A percentile compares a stretch with the other conserved stretches of the same genome.
These are phyloP conservation scores for Lentinula detonsa DNA, from an alignment of 768 basidiomycete species.

Conservation along the genomic window DNA sequence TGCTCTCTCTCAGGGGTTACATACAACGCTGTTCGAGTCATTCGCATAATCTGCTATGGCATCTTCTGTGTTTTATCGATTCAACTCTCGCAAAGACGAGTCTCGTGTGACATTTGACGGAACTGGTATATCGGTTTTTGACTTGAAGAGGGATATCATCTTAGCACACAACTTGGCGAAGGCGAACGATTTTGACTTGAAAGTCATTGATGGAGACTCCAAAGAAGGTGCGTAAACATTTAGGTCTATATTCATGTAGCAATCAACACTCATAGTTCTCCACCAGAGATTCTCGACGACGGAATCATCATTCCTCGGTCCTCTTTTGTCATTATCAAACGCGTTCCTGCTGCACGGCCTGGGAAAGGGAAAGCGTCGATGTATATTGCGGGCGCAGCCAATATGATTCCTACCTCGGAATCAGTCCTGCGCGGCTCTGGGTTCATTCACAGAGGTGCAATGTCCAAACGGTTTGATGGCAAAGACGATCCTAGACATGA, in stretches of 20 bases:
- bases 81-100: conserved; percentile 92
- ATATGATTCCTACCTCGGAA: conserved; percentile 46
- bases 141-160: conserved; percentile 98
- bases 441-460: conserved; percentile 65
- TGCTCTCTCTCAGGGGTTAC: background rate
- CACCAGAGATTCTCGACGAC: conserved; percentile 82
- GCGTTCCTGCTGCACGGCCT: conserved; percentile 50
- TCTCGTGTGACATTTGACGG: conserved; percentile 96
- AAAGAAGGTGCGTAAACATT: conserved; percentile 68
- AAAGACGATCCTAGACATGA: conserved; percentile 51
- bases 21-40: background rate
- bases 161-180: conserved; percentile 93
- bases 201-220: conserved; percentile 75
- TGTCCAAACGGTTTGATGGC: conserved; percentile 88
- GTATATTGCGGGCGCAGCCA: conserved; percentile 29
- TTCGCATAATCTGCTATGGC: conserved; percentile 40
- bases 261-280: background rate
- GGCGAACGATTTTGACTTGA: conserved; percentile 95
- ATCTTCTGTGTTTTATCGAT: conserved; percentile 97
- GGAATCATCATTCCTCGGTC: conserved; percentile 88
- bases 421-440: conserved; percentile 33
- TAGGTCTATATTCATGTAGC: background rate
- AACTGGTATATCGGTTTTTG: conserved; percentile 98
- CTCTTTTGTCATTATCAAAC: conserved; percentile 89
- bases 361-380: conserved; percentile 25